These are phyloP conservation scores for Pichia cabralensis DNA, from an alignment of 805 yeast species.

Conservation along the genomic window DNA sequence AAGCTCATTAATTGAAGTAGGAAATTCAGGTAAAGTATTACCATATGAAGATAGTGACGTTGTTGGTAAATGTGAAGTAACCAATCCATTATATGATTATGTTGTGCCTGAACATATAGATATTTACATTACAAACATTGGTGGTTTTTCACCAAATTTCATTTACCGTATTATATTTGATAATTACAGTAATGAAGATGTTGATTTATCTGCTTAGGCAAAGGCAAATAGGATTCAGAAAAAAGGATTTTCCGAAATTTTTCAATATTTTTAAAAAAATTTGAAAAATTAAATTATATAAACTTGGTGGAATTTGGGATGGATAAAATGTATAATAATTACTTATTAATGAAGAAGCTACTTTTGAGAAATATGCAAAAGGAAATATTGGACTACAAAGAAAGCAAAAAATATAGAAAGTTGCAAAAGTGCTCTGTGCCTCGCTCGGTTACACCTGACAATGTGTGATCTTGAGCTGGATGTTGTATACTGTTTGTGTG, in stretches of 20 bases:
- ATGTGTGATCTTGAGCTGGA: constrained; percentile 52
- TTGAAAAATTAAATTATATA: no score
- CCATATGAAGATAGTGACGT: constrained; percentile 62
- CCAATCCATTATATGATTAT: constrained; percentile 86
- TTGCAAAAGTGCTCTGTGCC: constrained; percentile 44
- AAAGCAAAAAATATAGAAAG: no score
- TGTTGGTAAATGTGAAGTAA: constrained; percentile 65
- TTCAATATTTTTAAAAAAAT: no score
- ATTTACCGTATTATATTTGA: constrained; percentile 92
- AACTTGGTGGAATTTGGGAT: no score
- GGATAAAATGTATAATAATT: not conserved
- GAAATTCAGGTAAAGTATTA: constrained; percentile 84
- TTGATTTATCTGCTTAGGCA: constrained; percentile 48
- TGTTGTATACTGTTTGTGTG: constrained; percentile 17
- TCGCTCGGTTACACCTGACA: constrained; percentile 42
- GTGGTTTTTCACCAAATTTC: constrained; percentile 94
- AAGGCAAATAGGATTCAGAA: no score
- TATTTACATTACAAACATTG: constrained; percentile 87
- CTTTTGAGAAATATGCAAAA: no score
- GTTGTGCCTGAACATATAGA: constrained; percentile 91
- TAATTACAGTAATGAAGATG: constrained; percentile 83
- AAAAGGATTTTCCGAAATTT: no score
- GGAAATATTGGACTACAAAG: no score
- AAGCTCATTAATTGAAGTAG: constrained; percentile 78
- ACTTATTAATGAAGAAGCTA: no score